Evolutionary conservation across 768 basidiomycete genomes (phyloP).

Genomic region (Rhizopogon salebrosus): DNA sequence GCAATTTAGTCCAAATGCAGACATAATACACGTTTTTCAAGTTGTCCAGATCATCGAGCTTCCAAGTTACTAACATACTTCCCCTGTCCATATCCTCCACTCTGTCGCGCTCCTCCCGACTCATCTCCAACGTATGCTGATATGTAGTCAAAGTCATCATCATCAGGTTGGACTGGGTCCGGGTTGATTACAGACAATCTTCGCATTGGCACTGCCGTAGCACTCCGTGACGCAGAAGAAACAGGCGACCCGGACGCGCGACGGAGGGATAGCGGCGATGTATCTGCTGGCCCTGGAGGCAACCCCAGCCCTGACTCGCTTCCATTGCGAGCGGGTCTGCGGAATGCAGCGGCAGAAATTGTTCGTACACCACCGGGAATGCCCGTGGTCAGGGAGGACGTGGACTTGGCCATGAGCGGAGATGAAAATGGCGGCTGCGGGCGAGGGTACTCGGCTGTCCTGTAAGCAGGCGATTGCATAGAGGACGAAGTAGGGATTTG

Average conservation of each 20-base stretch:
- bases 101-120: background rate
- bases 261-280: conserved; percentile 42
- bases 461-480: conserved; percentile 16
- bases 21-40: background rate
- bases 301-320: conserved; percentile 2
- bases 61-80: conserved; percentile 46
- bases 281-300: conserved; percentile 33
- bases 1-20: background rate
- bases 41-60: background rate
- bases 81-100: conserved; percentile 35
- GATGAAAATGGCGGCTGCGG: conserved; percentile 30
- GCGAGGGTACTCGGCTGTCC: conserved; percentile 42
- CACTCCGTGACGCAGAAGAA: conserved; percentile 6
- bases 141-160: conserved; percentile 54
- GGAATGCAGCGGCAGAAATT: conserved; percentile 75
- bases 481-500: background rate
- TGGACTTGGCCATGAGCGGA: conserved; percentile 25
- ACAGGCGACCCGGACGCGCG: conserved; percentile 39
- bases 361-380: conserved; percentile 40
- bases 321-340: conserved; percentile 37
- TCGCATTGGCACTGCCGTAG: conserved; percentile 13
- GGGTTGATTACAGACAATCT: conserved; percentile 24
- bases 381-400: conserved; percentile 25
- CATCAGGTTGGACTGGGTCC: conserved; percentile 21
- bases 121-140: conserved; percentile 40